Conservation (phyloP, 139 green algal species). For the Chlamydomonas sphaeroides region DNA sequence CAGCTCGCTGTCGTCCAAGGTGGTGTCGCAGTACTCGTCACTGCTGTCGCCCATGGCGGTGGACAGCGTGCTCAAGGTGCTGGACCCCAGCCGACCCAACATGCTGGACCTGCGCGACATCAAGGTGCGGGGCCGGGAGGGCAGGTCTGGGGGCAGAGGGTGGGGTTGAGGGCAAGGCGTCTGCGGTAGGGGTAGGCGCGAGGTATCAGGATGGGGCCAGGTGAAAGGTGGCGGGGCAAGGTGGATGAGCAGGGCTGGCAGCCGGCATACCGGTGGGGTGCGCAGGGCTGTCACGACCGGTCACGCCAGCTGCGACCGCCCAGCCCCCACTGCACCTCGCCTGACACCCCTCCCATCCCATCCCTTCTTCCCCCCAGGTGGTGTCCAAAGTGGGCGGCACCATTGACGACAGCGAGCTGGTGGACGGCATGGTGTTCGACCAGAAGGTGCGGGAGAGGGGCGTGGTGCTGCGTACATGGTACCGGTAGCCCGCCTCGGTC, state of each 20-base stretch:
- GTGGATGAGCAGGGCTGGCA: no score
- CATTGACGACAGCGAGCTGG: conserved; percentile 95
- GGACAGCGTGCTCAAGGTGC: conserved; percentile 89
- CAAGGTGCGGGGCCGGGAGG: conserved; percentile 14
- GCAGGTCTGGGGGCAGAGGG: background rate
- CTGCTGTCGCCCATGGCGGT: conserved; percentile 98
- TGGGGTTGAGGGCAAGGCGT: background rate
- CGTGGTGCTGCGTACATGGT: no score
- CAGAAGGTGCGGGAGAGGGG: conserved; percentile 87
- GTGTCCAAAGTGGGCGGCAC: conserved; percentile 95
- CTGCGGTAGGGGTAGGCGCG: no score
- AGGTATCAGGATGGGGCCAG: no score
- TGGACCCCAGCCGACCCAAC: conserved; percentile 81
- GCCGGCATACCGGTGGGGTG: no score
- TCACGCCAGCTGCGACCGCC: no score
- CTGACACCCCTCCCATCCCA: no score
- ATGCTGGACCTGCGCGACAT: conserved; percentile 96
- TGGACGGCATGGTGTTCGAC: conserved; percentile 97
- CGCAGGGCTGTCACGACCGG: no score
- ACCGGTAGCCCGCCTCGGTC: no score
- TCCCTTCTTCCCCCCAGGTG: conserved; percentile 57
- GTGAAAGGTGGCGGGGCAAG: no score
- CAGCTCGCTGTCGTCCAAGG: conserved; percentile 91
- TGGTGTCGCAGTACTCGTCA: conserved; percentile 95
- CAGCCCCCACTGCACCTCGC: no score